Conservation (phyloP, 208 protist species). For the Naegleria lovaniensis region DNA sequence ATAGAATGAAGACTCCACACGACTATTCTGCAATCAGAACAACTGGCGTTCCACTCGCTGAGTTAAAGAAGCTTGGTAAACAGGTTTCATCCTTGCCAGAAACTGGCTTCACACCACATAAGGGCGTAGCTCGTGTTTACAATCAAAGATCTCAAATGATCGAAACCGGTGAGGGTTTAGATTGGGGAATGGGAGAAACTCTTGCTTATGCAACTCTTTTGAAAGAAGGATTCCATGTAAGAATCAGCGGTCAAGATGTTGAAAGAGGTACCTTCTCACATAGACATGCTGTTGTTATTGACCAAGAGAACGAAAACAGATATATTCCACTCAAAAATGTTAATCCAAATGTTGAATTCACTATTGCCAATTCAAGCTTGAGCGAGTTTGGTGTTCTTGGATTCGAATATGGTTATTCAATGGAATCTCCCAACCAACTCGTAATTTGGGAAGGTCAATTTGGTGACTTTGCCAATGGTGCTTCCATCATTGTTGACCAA, state of each 20-base stretch:
- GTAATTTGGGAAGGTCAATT: slow-evolving; percentile 98
- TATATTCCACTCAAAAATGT: slow-evolving; percentile 74
- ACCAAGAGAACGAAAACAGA: slow-evolving; percentile 64
- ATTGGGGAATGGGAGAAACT: slow-evolving; percentile 88
- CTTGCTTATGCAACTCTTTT: slow-evolving; percentile 87
- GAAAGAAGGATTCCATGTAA: slow-evolving; percentile 83
- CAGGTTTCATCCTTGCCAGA: slow-evolving; percentile 71
- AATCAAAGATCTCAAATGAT: slow-evolving; percentile 66
- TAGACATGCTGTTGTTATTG: slow-evolving; percentile 88
- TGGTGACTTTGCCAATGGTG: slow-evolving; percentile 96
- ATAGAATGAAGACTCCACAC: slow-evolving; percentile 40
- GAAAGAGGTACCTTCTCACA: slow-evolving; percentile 95
- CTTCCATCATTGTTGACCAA: slow-evolving; percentile 97
- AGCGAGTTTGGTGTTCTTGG: slow-evolving; percentile 94
- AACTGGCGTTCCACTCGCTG: slow-evolving; percentile 60
- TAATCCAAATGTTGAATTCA: slow-evolving; percentile 63
- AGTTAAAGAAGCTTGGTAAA: slow-evolving; percentile 53
- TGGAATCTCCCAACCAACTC: slow-evolving; percentile 84
- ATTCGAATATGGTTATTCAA: slow-evolving; percentile 88
- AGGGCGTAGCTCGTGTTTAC: slow-evolving; percentile 66
- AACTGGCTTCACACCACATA: slow-evolving; percentile 62
- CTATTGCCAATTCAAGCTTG: slow-evolving; percentile 83
- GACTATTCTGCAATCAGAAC: slow-evolving; percentile 32
- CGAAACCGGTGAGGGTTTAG: slow-evolving; percentile 62
- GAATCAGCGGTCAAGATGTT: slow-evolving; percentile 86